phyloP scores from a whole-genome alignment of 169 alveolate species.

The Cryptosporidium bovis region DNA sequence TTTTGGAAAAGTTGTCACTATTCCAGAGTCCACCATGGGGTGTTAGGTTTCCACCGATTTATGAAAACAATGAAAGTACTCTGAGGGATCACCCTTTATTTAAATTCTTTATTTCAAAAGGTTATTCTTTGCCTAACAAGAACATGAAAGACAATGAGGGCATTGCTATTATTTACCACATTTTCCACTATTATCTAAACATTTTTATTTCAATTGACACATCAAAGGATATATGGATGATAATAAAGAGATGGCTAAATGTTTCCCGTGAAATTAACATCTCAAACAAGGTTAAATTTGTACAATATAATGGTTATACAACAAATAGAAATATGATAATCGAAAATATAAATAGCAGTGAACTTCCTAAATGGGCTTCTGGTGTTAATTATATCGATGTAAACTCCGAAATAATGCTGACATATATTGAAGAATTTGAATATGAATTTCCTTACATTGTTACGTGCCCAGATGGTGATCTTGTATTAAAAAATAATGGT shows the following conservation, averaged over 20 bases:
- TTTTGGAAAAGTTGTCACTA: conserved; percentile 17
- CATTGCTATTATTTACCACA: conserved; percentile 17
- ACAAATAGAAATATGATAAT: neutral
- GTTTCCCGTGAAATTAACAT: conserved; percentile 7
- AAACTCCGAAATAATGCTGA: conserved; percentile 20
- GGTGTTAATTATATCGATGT: conserved; percentile 8
- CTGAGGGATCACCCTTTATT: conserved; percentile 3
- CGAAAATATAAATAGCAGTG: neutral
- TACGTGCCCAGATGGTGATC: conserved; percentile 66
- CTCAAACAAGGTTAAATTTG: conserved; percentile 8
- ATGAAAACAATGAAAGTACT: conserved; percentile 4
- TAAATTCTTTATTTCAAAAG: conserved; percentile 28
- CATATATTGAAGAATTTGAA: conserved; percentile 32
- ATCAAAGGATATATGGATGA: conserved; percentile 41
- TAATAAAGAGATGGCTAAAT: conserved; percentile 29
- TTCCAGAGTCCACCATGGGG: conserved; percentile 48
- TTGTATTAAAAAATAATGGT: neutral
- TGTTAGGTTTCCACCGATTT: conserved; percentile 46
- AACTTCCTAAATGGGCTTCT: conserved; percentile 47
- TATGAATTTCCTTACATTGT: conserved; percentile 56
- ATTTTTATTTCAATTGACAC: conserved; percentile 32
- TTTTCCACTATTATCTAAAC: conserved; percentile 39
- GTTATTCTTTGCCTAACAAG: conserved; percentile 29
- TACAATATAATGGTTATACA: conserved; percentile 3
- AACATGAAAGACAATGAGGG: conserved; percentile 36